These are phyloP conservation scores for Fusarium lateritium DNA, from an alignment of 2,329 filamentous ascomycete genomes.

Conservation along the genomic window DNA sequence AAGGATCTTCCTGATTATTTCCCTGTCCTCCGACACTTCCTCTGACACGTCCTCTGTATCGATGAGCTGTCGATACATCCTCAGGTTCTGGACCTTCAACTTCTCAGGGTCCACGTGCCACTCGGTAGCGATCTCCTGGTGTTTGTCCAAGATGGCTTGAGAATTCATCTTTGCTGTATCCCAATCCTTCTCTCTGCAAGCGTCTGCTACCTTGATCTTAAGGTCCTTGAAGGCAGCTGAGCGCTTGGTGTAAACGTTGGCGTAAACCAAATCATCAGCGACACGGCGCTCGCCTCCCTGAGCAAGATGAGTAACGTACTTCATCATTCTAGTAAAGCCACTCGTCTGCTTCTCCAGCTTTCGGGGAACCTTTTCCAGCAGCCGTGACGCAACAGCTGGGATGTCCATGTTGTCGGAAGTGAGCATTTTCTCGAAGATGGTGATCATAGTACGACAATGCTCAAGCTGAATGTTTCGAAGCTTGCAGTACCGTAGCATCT, in stretches of 20 bases:
- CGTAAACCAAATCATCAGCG: slow-evolving; percentile 14
- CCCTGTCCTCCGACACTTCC: background rate
- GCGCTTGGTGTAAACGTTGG: slow-evolving; percentile 25
- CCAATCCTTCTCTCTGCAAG: slow-evolving; percentile 9
- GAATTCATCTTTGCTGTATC: background rate
- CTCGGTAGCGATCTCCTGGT: background rate
- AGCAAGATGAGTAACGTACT: background rate
- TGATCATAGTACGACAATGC: slow-evolving; percentile 16
- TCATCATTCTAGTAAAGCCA: slow-evolving; percentile 12
- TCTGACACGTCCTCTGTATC: background rate
- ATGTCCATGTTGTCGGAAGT: background rate
- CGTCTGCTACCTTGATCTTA: background rate
- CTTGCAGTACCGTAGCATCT: slow-evolving; percentile 11
- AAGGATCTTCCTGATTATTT: background rate
- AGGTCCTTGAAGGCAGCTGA: slow-evolving; percentile 23
- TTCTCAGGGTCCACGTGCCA: slow-evolving; percentile 10
- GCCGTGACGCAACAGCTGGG: background rate
- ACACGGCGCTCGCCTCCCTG: slow-evolving; percentile 2
- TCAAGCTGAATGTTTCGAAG: slow-evolving; percentile 28
- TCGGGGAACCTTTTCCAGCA: background rate
- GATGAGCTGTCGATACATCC: background rate
- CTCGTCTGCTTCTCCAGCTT: slow-evolving; percentile 14
- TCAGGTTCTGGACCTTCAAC: slow-evolving; percentile 21
- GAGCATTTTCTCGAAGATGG: slow-evolving; percentile 18
- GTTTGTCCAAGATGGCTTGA: background rate